Evolutionary conservation across 2,329 filamentous ascomycete species (phyloP).

Genomic region (Podosphaera fusca): DNA sequence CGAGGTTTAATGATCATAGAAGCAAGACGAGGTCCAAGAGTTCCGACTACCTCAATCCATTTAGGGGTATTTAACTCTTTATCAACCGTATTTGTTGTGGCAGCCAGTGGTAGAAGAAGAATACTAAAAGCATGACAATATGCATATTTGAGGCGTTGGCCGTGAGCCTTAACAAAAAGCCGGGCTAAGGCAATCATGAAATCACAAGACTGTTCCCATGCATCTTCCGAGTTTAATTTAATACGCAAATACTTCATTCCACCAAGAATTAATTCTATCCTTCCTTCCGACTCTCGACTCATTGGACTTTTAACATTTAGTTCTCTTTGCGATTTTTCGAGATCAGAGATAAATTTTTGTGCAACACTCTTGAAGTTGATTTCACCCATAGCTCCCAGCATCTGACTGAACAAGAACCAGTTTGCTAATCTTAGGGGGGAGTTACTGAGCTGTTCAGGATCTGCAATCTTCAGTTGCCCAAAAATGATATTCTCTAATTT

Average conservation of each 20-base stretch:
- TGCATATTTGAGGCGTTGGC: constrained; percentile 72
- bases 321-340: constrained; percentile 58
- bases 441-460: constrained; percentile 53
- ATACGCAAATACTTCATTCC: constrained; percentile 82
- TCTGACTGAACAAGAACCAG: constrained; percentile 80
- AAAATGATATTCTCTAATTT: constrained; percentile 92
- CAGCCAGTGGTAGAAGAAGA: constrained; percentile 67
- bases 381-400: constrained; percentile 90
- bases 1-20: constrained; percentile 80
- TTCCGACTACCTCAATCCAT: constrained; percentile 68
- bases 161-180: constrained; percentile 67
- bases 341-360: constrained; percentile 56
- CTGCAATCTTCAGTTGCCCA: constrained; percentile 73
- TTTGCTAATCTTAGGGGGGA: constrained; percentile 78
- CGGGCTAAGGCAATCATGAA: constrained; percentile 65
- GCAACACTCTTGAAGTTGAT: constrained; percentile 74
- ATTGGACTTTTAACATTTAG: constrained; percentile 45
- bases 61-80: constrained; percentile 52
- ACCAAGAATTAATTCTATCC: constrained; percentile 65
- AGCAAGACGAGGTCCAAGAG: constrained; percentile 53
- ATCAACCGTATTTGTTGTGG: constrained; percentile 36
- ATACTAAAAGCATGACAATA: constrained; percentile 85
- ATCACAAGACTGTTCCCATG: constrained; percentile 72
- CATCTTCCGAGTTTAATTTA: constrained; percentile 45
- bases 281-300: constrained; percentile 49